phyloP scores from a whole-genome alignment of 768 basidiomycete species.

The Hypholoma sublateritium region DNA sequence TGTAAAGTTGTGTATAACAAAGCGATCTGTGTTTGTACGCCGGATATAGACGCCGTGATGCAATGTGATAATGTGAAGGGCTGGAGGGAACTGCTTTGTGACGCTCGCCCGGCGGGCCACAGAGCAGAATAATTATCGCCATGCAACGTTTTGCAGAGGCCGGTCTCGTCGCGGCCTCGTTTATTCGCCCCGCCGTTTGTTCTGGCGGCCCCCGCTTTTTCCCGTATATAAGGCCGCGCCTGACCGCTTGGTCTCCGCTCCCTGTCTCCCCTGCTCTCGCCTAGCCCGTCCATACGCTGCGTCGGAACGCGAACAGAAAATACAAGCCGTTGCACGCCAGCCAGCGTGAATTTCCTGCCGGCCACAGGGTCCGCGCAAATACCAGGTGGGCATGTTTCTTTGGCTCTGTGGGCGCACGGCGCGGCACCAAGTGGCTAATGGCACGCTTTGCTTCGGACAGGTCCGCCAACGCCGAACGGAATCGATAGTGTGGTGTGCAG shows the following conservation, averaged over 20 bases:
- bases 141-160: slow-evolving; percentile 18
- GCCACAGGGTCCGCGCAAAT: too few species aligned
- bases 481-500: not conserved
- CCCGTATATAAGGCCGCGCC: not conserved
- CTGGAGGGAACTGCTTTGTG: not conserved
- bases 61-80: slow-evolving; percentile 8
- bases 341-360: too few species aligned
- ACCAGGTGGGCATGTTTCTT: too few species aligned
- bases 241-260: not conserved
- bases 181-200: slow-evolving; percentile 17
- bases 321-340: too few species aligned
- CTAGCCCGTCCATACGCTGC: too few species aligned
- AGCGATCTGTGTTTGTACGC: not conserved
- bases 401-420: too few species aligned
- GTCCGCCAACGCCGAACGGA: not conserved
- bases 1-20: not conserved
- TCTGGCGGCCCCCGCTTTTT: too few species aligned
- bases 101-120: not conserved
- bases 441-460: not conserved
- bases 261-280: too few species aligned
- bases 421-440: not conserved
- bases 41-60: not conserved
- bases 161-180: slow-evolving; percentile 12
- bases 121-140: slow-evolving; percentile 10
- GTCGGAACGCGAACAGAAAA: too few species aligned